These are phyloP conservation scores for Tricladium varicosporioides DNA, from an alignment of 2,329 filamentous ascomycete species.

Conservation along the genomic window DNA sequence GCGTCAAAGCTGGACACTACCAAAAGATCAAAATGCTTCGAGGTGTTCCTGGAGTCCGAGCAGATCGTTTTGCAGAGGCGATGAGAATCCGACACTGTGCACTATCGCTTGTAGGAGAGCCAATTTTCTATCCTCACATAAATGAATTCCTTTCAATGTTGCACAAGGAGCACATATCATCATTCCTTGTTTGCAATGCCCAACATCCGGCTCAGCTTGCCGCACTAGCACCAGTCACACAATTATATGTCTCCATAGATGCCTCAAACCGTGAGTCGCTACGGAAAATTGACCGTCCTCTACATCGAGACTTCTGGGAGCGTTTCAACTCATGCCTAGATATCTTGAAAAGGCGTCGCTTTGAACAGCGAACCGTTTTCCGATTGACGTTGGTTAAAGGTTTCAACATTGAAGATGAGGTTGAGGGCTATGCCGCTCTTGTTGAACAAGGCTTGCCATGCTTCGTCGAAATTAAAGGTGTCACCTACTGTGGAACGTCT, in stretches of 20 bases:
- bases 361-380: slow-evolving; percentile 89
- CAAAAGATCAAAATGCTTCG: slow-evolving; percentile 97
- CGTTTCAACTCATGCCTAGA: slow-evolving; percentile 88
- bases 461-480: slow-evolving; percentile 94
- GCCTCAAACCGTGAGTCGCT: slow-evolving; percentile 87
- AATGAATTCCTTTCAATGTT: slow-evolving; percentile 86
- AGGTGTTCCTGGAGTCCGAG: slow-evolving; percentile 86
- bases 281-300: slow-evolving; percentile 82
- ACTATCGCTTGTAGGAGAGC: slow-evolving; percentile 87
- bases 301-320: slow-evolving; percentile 98
- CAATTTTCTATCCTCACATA: slow-evolving; percentile 98
- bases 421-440: slow-evolving; percentile 82
- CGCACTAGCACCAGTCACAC: slow-evolving; percentile 79
- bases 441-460: slow-evolving; percentile 84
- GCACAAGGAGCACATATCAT: slow-evolving; percentile 83
- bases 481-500: slow-evolving; percentile 92
- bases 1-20: slow-evolving; percentile 90
- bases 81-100: slow-evolving; percentile 94
- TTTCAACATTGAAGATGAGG: slow-evolving; percentile 96
- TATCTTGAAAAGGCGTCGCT: slow-evolving; percentile 79
- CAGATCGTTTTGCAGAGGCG: slow-evolving; percentile 88
- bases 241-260: slow-evolving; percentile 95
- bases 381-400: slow-evolving; percentile 94
- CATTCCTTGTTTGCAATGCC: slow-evolving; percentile 94
- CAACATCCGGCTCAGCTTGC: slow-evolving; percentile 92